Evolutionary conservation across 2,329 filamentous ascomycete species (phyloP).

Genomic region (Annulohypoxylon truncatum): DNA sequence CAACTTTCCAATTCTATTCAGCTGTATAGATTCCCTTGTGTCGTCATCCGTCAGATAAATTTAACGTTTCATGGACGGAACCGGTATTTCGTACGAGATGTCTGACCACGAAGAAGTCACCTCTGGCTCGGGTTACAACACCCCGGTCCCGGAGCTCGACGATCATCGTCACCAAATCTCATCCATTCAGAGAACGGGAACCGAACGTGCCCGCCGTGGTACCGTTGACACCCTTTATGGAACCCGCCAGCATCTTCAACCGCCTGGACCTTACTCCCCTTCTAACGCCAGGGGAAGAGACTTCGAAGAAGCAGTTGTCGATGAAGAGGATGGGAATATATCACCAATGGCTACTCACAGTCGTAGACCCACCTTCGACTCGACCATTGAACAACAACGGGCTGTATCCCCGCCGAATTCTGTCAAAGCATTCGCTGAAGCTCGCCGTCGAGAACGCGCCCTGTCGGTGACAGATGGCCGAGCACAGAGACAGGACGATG

Average conservation of each 20-base stretch:
- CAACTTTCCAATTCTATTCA: not conserved
- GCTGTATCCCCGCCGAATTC: slow-evolving; percentile 93
- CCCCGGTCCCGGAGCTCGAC: slow-evolving; percentile 83
- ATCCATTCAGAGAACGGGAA: slow-evolving; percentile 68
- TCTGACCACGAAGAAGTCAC: slow-evolving; percentile 71
- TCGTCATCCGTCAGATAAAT: slow-evolving; percentile 1
- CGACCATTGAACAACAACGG: slow-evolving; percentile 68
- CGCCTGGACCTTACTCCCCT: slow-evolving; percentile 55
- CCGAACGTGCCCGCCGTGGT: slow-evolving; percentile 72
- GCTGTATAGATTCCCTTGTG: slow-evolving; percentile 8
- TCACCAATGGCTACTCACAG: slow-evolving; percentile 59
- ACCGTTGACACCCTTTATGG: slow-evolving; percentile 79
- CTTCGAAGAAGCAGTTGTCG: slow-evolving; percentile 86
- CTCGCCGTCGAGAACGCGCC: slow-evolving; percentile 84
- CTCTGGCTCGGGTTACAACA: slow-evolving; percentile 73
- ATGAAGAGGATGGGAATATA: slow-evolving; percentile 72
- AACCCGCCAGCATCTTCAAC: slow-evolving; percentile 58
- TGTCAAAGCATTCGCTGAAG: slow-evolving; percentile 95
- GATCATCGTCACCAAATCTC: slow-evolving; percentile 81
- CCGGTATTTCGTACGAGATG: slow-evolving; percentile 67
- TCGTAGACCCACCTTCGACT: slow-evolving; percentile 68
- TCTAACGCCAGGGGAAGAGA: slow-evolving; percentile 70
- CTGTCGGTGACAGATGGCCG: slow-evolving; percentile 64
- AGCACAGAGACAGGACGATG: slow-evolving; percentile 55
- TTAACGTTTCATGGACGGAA: slow-evolving; percentile 15